These are phyloP conservation scores for Nemania sp. DNA, from an alignment of 2,329 filamentous ascomycete genomes.

Conservation along the genomic window DNA sequence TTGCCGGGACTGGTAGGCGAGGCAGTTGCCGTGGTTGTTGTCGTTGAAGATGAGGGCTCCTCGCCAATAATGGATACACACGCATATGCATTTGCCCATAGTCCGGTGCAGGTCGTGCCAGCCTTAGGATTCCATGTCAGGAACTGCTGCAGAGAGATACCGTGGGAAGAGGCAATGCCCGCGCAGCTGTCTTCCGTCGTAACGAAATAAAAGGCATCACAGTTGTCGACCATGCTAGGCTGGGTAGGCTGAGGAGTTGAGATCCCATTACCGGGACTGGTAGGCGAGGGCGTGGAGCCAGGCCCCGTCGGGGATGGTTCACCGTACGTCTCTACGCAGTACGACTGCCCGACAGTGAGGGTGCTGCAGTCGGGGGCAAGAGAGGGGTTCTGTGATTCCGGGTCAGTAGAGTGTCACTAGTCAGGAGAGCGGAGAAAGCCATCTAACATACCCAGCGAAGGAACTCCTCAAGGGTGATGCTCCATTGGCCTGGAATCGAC, in stretches of 20 bases:
- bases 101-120: constrained; percentile 13
- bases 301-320: constrained; percentile 9
- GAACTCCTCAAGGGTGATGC: constrained; percentile 10
- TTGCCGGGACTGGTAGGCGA: background rate
- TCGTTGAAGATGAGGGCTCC: background rate
- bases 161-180: constrained; percentile 31
- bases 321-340: constrained; percentile 19
- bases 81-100: constrained; percentile 15
- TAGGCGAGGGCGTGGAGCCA: background rate
- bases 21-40: background rate
- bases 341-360: constrained; percentile 9
- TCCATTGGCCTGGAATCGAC: constrained; percentile 9
- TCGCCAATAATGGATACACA: constrained; percentile 19
- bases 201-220: constrained; percentile 33
- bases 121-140: constrained; percentile 36
- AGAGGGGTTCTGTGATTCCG: constrained; percentile 11
- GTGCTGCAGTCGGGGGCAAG: constrained; percentile 15
- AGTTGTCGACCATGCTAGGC: constrained; percentile 17
- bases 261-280: constrained; percentile 4
- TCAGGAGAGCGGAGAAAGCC: constrained; percentile 6
- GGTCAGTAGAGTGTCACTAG: constrained; percentile 3
- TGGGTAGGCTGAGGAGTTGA: constrained; percentile 12
- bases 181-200: constrained; percentile 32
- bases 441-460: constrained; percentile 22
- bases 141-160: constrained; percentile 37